These are phyloP conservation scores for Diaporthe caulivora DNA, from an alignment of 2,329 filamentous ascomycete genomes.

Conservation along the genomic window DNA sequence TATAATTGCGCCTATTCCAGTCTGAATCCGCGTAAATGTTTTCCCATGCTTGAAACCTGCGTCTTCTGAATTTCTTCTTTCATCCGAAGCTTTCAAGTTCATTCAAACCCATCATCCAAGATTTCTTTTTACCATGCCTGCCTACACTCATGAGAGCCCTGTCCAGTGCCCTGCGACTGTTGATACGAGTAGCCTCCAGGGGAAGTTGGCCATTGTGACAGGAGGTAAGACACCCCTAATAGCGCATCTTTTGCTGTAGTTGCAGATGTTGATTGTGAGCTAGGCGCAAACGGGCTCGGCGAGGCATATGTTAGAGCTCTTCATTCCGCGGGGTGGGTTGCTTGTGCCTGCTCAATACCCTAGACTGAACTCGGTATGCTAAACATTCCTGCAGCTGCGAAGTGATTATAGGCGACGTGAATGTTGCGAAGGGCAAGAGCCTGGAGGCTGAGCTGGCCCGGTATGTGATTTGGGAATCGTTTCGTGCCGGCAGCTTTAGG, in stretches of 20 bases:
- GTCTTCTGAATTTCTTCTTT: not conserved
- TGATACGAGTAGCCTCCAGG: not conserved
- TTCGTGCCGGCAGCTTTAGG: not conserved
- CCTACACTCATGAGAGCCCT: not conserved
- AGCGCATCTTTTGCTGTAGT: no score
- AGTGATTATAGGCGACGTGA: conserved; percentile 6
- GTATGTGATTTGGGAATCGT: not conserved
- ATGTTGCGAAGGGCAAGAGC: not conserved
- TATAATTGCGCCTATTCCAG: not conserved
- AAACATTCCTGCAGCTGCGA: not conserved
- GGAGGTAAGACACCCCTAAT: not conserved
- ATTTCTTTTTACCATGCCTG: not conserved
- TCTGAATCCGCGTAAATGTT: not conserved
- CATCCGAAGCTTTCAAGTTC: no score
- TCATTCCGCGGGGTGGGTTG: not conserved
- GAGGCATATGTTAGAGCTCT: conserved; percentile 7
- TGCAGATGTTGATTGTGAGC: not conserved
- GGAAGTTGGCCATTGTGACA: conserved; percentile 5
- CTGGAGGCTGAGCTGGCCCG: not conserved
- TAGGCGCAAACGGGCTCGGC: not conserved
- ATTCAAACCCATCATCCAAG: no score
- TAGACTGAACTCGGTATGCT: no score
- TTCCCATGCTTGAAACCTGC: not conserved
- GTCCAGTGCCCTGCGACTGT: not conserved
- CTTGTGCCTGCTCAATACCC: no score